phyloP scores from a whole-genome alignment of 176 grass and related monocot species.

The Hyparrhenia diplandra region DNA sequence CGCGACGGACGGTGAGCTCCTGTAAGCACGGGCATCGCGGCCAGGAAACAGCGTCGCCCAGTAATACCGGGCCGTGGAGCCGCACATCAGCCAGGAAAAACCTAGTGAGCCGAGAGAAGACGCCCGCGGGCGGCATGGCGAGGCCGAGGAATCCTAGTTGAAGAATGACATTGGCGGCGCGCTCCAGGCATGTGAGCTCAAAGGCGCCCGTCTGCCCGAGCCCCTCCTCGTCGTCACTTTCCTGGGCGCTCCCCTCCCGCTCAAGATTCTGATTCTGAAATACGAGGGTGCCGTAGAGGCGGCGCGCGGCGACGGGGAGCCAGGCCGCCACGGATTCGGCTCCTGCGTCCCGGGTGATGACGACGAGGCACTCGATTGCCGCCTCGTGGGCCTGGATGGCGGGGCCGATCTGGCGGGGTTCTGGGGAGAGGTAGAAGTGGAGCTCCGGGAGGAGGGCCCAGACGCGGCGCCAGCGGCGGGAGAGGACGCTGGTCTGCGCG shows the following conservation, averaged over 20 bases:
- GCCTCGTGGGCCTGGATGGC: neutral
- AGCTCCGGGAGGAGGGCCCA: conserved; percentile 24
- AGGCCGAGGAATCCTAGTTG: neutral
- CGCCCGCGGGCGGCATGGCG: neutral
- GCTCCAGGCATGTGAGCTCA: conserved; percentile 15
- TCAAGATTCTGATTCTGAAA: neutral
- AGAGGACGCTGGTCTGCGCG: conserved; percentile 20
- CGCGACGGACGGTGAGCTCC: neutral
- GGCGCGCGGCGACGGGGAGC: conserved; percentile 21
- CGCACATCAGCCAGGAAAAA: neutral
- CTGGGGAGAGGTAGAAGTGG: rapidly evolving
- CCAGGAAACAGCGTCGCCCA: neutral
- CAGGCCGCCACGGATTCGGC: neutral
- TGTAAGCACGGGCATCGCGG: neutral
- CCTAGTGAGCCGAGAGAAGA: neutral
- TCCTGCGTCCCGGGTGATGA: neutral
- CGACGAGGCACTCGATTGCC: neutral
- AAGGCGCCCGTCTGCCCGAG: neutral
- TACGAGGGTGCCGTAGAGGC: neutral
- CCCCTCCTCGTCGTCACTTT: no score
- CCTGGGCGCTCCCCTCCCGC: neutral
- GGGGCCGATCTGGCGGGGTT: neutral
- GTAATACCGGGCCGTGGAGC: neutral
- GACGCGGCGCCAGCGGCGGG: conserved; percentile 25
- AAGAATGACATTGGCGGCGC: neutral